Percentiles rank a stretch among this genome's conserved stretches.
Evolutionary conservation across 2,329 filamentous ascomycete species (phyloP).

Genomic region (Trichoderma aggressivum): DNA sequence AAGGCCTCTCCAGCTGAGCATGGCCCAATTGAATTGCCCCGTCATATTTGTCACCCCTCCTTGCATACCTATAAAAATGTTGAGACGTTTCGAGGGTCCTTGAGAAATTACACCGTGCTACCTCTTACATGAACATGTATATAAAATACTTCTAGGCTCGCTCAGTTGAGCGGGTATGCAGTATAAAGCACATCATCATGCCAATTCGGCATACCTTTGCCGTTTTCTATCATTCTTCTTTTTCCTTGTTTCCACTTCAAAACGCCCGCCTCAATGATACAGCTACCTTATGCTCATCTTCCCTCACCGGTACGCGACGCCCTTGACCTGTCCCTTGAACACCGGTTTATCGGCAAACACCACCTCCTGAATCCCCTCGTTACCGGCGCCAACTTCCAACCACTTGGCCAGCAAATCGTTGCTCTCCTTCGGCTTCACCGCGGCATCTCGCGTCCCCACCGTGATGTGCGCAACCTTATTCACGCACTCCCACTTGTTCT

Average conservation of each 20-base stretch:
- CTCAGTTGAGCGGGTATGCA: background rate
- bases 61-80: background rate
- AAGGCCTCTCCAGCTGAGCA: background rate
- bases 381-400: conserved; percentile 55
- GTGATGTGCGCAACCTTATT: conserved; percentile 87
- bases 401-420: conserved; percentile 78
- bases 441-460: conserved; percentile 70
- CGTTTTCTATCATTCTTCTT: background rate
- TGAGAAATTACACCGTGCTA: background rate
- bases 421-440: conserved; percentile 90
- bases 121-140: background rate
- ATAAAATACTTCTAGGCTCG: background rate
- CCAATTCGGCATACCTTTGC: background rate
- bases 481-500: conserved; percentile 60
- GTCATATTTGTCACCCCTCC: background rate
- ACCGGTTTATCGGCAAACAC: conserved; percentile 48
- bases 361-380: conserved; percentile 43
- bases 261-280: background rate
- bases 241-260: background rate
- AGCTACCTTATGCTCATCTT: background rate
- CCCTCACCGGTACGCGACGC: conserved; percentile 46
- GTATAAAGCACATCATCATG: background rate
- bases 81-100: background rate
- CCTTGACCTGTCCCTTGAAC: conserved; percentile 43
- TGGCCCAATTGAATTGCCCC: background rate